Conservation (phyloP, 2,329 filamentous ascomycete genomes). For the Atkinsonella hypoxylon region DNA sequence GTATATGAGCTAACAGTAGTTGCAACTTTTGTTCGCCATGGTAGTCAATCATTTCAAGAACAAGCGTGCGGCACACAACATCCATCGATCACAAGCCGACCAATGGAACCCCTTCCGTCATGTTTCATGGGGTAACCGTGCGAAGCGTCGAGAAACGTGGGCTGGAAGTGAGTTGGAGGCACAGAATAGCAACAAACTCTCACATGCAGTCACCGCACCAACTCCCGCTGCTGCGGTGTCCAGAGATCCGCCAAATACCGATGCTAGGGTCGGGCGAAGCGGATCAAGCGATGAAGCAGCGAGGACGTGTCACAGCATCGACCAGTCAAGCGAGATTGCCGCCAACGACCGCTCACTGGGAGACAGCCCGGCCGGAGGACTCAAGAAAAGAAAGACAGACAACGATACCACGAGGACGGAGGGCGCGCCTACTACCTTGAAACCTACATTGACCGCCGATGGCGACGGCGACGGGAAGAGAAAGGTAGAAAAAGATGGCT, state of each 20-base stretch:
- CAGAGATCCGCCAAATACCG: constrained; percentile 15
- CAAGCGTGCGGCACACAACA: constrained; percentile 31
- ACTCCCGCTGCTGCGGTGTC: constrained; percentile 10
- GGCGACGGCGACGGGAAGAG: constrained; percentile 13
- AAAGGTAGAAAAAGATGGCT: constrained; percentile 23
- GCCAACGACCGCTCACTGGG: constrained; percentile 11
- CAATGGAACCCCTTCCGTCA: constrained; percentile 35
- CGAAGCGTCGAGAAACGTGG: constrained; percentile 22
- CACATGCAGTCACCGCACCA: constrained; percentile 24
- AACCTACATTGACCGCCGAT: constrained; percentile 14
- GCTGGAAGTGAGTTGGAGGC: constrained; percentile 22
- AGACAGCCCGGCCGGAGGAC: constrained; percentile 11
- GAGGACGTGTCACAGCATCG: constrained; percentile 9
- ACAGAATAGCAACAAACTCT: constrained; percentile 19
- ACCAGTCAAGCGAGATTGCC: constrained; percentile 11
- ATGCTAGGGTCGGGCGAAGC: constrained; percentile 12
- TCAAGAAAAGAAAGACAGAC: constrained; percentile 23
- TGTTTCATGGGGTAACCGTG: constrained; percentile 22
- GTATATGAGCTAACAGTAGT: constrained; percentile 6
- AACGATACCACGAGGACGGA: constrained; percentile 9
- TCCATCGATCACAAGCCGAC: constrained; percentile 27
- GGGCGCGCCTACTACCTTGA: neutral
- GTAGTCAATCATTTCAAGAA: constrained; percentile 34
- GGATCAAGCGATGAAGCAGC: constrained; percentile 12
- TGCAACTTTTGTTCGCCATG: constrained; percentile 9